Evolutionary conservation across 2,329 filamentous ascomycete species (phyloP).

Genomic region (Venturia carpophila): DNA sequence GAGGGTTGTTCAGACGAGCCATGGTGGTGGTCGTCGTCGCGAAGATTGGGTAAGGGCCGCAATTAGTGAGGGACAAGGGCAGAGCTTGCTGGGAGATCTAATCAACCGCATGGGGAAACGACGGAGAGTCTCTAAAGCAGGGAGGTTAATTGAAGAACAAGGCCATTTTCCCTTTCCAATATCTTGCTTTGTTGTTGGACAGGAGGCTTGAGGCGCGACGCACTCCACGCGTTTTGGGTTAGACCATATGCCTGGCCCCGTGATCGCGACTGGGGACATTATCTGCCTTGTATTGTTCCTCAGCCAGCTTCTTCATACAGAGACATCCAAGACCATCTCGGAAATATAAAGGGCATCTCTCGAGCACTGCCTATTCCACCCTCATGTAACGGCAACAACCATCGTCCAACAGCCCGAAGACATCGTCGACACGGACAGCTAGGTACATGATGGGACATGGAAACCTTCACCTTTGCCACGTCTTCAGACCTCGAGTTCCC

Average conservation of each 20-base stretch:
- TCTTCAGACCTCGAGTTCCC: conserved; percentile 76
- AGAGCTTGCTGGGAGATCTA: background rate
- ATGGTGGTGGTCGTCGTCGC: conserved; percentile 13
- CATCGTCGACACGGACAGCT: conserved; percentile 22
- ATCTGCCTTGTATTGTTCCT: too few relatives aligned
- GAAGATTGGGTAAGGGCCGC: background rate
- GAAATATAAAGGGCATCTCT: background rate
- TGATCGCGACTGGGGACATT: background rate
- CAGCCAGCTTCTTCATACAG: background rate
- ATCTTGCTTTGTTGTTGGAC: background rate
- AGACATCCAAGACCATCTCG: background rate
- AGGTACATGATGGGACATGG: conserved; percentile 49
- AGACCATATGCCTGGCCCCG: background rate
- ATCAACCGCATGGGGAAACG: background rate
- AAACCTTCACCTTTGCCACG: conserved; percentile 90
- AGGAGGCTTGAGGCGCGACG: background rate
- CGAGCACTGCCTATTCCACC: background rate
- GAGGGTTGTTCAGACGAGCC: conserved; percentile 20
- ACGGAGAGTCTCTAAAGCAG: background rate
- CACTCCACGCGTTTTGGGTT: background rate
- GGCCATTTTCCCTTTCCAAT: background rate
- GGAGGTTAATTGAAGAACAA: background rate
- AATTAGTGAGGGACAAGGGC: background rate
- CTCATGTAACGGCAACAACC: background rate
- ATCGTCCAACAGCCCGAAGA: background rate